Evolutionary conservation across 257 asterid species (phyloP).

Genomic region (Capsicum rhomboideum): DNA sequence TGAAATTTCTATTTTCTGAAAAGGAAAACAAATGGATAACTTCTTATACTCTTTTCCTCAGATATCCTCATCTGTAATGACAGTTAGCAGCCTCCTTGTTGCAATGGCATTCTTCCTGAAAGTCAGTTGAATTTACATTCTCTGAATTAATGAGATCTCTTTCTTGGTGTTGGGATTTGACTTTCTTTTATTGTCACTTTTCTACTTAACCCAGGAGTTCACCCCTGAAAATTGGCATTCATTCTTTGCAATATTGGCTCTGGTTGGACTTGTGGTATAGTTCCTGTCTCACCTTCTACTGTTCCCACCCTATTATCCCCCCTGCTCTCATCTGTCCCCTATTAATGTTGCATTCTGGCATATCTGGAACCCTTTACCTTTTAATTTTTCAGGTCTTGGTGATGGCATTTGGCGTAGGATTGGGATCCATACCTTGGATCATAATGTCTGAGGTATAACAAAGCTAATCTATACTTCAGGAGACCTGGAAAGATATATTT

Average conservation of each 20-base stretch:
- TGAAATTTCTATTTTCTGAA: neutral
- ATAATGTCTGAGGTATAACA: conserved; percentile 84
- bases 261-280: conserved; percentile 69
- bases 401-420: conserved; percentile 73
- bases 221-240: conserved; percentile 32
- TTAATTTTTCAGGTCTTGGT: conserved; percentile 48
- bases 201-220: conserved; percentile 34
- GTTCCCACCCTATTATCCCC: neutral
- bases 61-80: conserved; percentile 59
- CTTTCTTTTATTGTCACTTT: neutral
- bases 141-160: neutral
- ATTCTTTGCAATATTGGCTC: conserved; percentile 37
- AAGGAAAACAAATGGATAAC: neutral
- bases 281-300: conserved; percentile 2
- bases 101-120: conserved; percentile 58
- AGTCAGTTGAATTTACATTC: conserved; percentile 22
- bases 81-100: conserved; percentile 58
- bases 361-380: conserved; percentile 2
- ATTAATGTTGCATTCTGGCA: neutral
- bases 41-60: conserved; percentile 16
- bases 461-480: neutral
- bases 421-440: conserved; percentile 85
- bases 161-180: neutral
- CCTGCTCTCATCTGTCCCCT: neutral
- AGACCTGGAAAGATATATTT: neutral